phyloP scores from a whole-genome alignment of 345 rosid species.

The Lagerstroemia speciosa region DNA sequence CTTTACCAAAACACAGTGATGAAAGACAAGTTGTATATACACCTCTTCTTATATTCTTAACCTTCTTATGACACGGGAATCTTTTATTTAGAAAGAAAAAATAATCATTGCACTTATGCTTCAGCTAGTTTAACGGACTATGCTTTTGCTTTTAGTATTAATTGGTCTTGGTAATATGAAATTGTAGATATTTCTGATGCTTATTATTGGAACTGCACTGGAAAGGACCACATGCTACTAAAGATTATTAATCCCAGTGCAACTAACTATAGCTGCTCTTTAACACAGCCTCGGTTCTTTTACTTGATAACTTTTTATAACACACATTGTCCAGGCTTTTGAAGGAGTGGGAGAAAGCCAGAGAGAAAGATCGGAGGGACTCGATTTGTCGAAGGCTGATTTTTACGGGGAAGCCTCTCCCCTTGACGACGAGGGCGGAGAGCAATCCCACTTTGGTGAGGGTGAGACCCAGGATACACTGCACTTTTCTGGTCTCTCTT shows the following conservation, averaged over 20 bases:
- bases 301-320: background rate
- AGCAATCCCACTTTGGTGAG: constrained; percentile 33
- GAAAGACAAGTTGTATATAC: background rate
- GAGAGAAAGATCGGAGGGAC: constrained; percentile 48
- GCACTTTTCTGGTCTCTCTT: constrained; percentile 26
- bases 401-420: constrained; percentile 32
- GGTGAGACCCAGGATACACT: constrained; percentile 30
- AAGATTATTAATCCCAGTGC: background rate
- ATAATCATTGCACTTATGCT: background rate
- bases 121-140: background rate
- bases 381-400: constrained; percentile 41
- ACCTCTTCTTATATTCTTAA: background rate
- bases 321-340: constrained; percentile 38
- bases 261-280: background rate
- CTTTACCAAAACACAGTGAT: background rate
- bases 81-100: background rate
- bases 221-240: background rate
- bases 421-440: constrained; percentile 32
- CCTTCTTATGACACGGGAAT: background rate
- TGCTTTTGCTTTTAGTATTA: background rate
- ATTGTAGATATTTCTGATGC: background rate
- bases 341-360: constrained; percentile 69
- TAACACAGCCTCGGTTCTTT: background rate
- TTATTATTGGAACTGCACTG: background rate
- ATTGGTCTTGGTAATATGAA: background rate